Percentiles rank a stretch among this genome's conserved stretches.
These are phyloP conservation scores for Ambrosia trifida DNA, from an alignment of 129 eudicot genomes.

Conservation along the genomic window DNA sequence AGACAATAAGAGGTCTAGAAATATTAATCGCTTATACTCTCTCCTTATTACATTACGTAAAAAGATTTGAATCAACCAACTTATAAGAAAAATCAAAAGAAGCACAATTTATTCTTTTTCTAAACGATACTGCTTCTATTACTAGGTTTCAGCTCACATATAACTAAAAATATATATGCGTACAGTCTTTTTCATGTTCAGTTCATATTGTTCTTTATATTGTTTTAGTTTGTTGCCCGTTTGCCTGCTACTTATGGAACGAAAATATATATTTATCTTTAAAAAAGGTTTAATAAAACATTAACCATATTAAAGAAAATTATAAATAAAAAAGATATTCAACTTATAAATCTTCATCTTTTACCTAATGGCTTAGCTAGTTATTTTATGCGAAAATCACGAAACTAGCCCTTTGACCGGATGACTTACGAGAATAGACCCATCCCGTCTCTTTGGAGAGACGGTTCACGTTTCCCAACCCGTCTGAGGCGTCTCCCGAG, in stretches of 20 bases:
- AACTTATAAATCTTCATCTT: background rate
- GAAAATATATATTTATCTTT: too few relatives aligned
- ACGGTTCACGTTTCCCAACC: too few relatives aligned
- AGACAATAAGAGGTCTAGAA: background rate
- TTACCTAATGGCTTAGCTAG: background rate
- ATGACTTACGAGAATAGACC: too few relatives aligned
- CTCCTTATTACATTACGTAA: background rate
- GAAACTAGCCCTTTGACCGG: too few relatives aligned
- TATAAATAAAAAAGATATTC: background rate
- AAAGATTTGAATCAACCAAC: conserved; percentile 4
- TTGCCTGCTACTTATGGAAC: too few relatives aligned
- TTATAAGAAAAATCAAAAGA: background rate
- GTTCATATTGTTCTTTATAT: background rate
- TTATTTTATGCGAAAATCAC: too few relatives aligned
- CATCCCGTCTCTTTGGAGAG: too few relatives aligned
- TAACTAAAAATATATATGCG: too few relatives aligned
- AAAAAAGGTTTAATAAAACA: background rate
- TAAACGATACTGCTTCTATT: background rate
- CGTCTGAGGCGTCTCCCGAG: too few relatives aligned
- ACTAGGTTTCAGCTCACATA: too few relatives aligned
- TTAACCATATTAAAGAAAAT: background rate
- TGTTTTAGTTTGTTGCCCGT: background rate
- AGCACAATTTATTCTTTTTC: background rate
- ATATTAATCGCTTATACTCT: background rate
- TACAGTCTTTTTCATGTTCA: too few relatives aligned